phyloP scores from a whole-genome alignment of 441 rosid genomes.

The Melastoma candidum region DNA sequence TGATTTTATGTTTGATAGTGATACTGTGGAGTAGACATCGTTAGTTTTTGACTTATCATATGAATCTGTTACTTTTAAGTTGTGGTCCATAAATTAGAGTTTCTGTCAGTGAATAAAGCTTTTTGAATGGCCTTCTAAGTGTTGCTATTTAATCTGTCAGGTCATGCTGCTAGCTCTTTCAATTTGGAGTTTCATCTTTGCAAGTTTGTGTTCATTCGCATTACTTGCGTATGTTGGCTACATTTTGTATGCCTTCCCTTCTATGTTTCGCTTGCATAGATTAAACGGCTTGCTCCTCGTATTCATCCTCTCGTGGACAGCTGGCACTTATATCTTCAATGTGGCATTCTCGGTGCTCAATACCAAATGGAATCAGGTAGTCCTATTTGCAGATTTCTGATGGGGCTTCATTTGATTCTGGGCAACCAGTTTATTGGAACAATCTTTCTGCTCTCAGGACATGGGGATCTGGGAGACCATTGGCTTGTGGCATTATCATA shows the following conservation, averaged over 20 bases:
- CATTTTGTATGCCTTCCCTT: conserved; percentile 88
- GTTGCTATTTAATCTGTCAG: conserved; percentile 32
- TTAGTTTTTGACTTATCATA: too few species aligned
- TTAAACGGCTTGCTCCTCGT: conserved; percentile 92
- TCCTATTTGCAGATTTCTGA: conserved; percentile 16
- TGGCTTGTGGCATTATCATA: conserved; percentile 97
- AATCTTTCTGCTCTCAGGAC: conserved; percentile 40
- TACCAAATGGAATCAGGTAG: conserved; percentile 78
- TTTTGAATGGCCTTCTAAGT: conserved; percentile 7
- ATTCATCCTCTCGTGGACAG: conserved; percentile 97
- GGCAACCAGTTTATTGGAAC: conserved; percentile 10
- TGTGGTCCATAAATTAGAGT: too few species aligned
- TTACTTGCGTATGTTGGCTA: conserved; percentile 98
- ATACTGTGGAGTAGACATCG: too few species aligned
- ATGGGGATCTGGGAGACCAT: conserved; percentile 97
- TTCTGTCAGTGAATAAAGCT: too few species aligned
- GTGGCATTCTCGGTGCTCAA: conserved; percentile 83
- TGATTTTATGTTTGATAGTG: too few species aligned
- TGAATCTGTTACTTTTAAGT: too few species aligned
- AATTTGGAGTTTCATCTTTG: conserved; percentile 98
- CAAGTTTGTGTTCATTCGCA: conserved; percentile 94
- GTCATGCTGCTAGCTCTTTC: conserved; percentile 88
- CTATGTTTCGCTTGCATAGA: conserved; percentile 82
- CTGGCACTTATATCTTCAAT: conserved; percentile 92
- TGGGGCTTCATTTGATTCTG: conserved; percentile 6